A percentile compares a stretch with the other conserved stretches of the same genome.
Conservation (phyloP, 257 asterid species). For the Solanum infundibuliforme region DNA sequence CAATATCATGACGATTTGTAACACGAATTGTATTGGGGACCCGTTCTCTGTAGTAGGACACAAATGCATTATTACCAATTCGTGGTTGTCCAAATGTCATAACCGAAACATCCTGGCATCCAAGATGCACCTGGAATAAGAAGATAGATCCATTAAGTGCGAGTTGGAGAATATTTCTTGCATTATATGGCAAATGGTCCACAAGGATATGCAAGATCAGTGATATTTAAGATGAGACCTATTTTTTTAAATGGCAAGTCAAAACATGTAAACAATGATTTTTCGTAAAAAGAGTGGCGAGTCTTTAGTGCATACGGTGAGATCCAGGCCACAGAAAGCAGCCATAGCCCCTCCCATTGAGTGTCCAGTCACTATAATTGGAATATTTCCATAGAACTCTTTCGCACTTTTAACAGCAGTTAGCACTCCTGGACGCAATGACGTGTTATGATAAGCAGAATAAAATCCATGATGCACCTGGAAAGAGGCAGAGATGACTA, state of each 20-base stretch:
- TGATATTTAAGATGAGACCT: neutral
- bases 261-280: neutral
- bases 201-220: neutral
- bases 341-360: conserved; percentile 99
- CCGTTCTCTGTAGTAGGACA: conserved; percentile 46
- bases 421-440: conserved; percentile 68
- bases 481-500: conserved; percentile 5
- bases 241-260: neutral
- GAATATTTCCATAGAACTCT: conserved; percentile 50
- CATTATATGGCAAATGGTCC: neutral
- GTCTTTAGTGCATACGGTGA: conserved; percentile 34
- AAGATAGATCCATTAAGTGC: neutral
- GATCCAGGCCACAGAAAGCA: conserved; percentile 89
- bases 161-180: neutral
- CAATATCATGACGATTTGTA: conserved; percentile 77
- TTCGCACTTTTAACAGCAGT: conserved; percentile 45
- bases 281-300: neutral
- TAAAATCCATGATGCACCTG: conserved; percentile 99
- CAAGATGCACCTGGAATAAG: conserved; percentile 48
- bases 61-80: conserved; percentile 80
- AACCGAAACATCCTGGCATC: conserved; percentile 56
- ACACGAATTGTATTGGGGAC: conserved; percentile 79
- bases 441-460: conserved; percentile 79
- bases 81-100: conserved; percentile 97
- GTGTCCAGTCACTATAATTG: conserved; percentile 80